phyloP scores from a whole-genome alignment of 2,329 filamentous ascomycete genomes.

The Phaeosphaeriaceae sp. region DNA sequence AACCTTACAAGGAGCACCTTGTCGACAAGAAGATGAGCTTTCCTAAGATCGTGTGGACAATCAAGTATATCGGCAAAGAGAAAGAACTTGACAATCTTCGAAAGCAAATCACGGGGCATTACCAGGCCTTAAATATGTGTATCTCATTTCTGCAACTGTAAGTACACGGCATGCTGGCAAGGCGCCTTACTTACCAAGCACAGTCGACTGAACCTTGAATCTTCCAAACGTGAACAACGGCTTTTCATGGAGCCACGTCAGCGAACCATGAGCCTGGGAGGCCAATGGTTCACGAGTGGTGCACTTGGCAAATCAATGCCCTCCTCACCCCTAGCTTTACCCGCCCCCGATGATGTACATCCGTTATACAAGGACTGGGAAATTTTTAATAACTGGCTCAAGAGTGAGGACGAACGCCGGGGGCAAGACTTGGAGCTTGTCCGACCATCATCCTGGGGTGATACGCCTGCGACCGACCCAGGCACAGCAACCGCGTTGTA shows the following conservation, averaged over 20 bases:
- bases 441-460: conserved; percentile 31
- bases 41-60: conserved; percentile 37
- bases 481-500: conserved; percentile 36
- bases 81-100: conserved; percentile 40
- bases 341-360: conserved; percentile 34
- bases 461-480: conserved; percentile 27
- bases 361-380: conserved; percentile 40
- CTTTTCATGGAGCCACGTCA: conserved; percentile 30
- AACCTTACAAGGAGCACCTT: conserved; percentile 37
- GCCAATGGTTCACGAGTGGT: conserved; percentile 31
- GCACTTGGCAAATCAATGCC: conserved; percentile 25
- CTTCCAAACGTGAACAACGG: conserved; percentile 29
- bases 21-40: conserved; percentile 41
- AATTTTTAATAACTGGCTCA: conserved; percentile 37
- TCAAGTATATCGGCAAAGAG: conserved; percentile 44
- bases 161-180: background rate
- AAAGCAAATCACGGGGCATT: conserved; percentile 38
- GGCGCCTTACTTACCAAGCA: conserved; percentile 11
- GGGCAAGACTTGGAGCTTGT: conserved; percentile 23
- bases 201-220: conserved; percentile 38
- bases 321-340: conserved; percentile 24
- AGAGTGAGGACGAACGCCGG: conserved; percentile 35
- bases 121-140: conserved; percentile 40
- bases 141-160: conserved; percentile 41
- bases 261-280: conserved; percentile 34